phyloP scores from a whole-genome alignment of 2,329 filamentous ascomycete species.

The Cordyceps cicadae region DNA sequence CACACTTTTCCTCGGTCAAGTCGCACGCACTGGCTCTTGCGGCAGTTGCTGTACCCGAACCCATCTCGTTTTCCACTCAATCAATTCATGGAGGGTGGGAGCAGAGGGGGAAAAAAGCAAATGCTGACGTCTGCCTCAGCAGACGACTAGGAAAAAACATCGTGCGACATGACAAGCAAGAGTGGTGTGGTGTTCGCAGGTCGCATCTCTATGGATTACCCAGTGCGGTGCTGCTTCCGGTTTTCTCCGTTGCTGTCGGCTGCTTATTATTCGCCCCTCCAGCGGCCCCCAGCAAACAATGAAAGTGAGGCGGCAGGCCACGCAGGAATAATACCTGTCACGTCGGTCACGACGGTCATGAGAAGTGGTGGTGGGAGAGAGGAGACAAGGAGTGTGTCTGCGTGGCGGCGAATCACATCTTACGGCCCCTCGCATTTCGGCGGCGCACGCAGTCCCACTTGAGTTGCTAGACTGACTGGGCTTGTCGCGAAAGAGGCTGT shows the following conservation, averaged over 20 bases:
- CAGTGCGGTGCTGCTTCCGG: not conserved
- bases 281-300: not conserved
- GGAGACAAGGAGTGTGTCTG: not conserved
- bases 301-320: slow-evolving; percentile 2
- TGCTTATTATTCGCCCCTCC: slow-evolving; percentile 3
- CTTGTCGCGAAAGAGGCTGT: not conserved
- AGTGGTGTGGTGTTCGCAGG: slow-evolving; percentile 8
- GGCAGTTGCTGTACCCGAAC: slow-evolving; percentile 5
- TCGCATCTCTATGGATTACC: not conserved
- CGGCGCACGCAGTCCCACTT: not conserved
- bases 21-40: not conserved
- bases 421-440: slow-evolving; percentile 5
- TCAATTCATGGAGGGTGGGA: not conserved
- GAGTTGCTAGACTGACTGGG: not conserved
- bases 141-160: not conserved
- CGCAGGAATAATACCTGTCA: not conserved
- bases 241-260: slow-evolving; percentile 4
- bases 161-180: not conserved
- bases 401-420: not conserved
- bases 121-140: not conserved
- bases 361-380: not conserved
- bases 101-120: not conserved
- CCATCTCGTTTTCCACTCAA: not conserved
- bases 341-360: not conserved
- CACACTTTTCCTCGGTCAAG: not conserved